Percentiles rank a stretch among this genome's conserved stretches.
Conservation (phyloP, 2,329 filamentous ascomycete genomes). For the Cytospora piceicola region DNA sequence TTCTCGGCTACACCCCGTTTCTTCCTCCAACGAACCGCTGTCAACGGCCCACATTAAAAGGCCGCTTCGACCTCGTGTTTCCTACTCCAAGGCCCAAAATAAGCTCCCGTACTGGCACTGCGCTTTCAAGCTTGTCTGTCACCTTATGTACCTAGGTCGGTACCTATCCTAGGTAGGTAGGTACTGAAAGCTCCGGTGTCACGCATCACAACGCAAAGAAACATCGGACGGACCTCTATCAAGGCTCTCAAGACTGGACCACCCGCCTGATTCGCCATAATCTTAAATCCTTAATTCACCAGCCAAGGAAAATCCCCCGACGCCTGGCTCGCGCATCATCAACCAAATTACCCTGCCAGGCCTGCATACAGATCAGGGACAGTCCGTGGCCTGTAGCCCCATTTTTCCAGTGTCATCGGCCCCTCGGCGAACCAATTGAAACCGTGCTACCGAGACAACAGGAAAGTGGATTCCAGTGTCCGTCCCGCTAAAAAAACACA, state of each 20-base stretch:
- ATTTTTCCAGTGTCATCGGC: slow-evolving; percentile 16
- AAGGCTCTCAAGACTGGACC: not conserved
- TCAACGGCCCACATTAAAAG: not conserved
- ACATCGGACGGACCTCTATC: not conserved
- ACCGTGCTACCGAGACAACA: slow-evolving; percentile 5
- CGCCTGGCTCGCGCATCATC: slow-evolving; percentile 5
- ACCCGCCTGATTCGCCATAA: slow-evolving; percentile 11
- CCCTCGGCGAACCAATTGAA: slow-evolving; percentile 20
- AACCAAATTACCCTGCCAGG: slow-evolving; percentile 5
- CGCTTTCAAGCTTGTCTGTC: not conserved
- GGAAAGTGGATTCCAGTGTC: slow-evolving; percentile 18
- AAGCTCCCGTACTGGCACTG: not conserved
- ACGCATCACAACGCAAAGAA: not conserved
- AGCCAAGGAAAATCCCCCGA: slow-evolving; percentile 25
- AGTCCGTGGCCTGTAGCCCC: not conserved
- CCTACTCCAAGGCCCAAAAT: not conserved
- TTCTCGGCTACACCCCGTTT: not conserved
- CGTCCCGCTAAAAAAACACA: slow-evolving; percentile 15
- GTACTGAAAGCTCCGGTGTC: not conserved
- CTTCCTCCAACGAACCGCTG: not conserved
- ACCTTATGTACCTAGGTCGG: too few relatives aligned
- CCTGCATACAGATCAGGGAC: not conserved
- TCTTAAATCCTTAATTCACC: slow-evolving; percentile 15
- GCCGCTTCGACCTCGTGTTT: not conserved
- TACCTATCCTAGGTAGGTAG: too few relatives aligned